Evolutionary conservation across 129 eudicot species (phyloP).

Genomic region (Tanacetum coccineum): DNA sequence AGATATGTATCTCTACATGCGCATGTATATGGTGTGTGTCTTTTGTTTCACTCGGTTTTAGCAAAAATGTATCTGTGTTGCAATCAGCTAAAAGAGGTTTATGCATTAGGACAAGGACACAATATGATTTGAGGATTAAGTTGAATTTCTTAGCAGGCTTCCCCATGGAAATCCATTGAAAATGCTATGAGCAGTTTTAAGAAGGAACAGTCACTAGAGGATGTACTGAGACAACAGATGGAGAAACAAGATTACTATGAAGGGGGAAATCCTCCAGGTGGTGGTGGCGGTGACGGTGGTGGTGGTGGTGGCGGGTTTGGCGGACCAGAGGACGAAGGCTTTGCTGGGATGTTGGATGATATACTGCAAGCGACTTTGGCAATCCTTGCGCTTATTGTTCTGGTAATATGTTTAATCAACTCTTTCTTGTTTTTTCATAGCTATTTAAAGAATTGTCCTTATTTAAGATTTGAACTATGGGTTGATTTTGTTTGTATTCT

Average conservation of each 20-base stretch:
- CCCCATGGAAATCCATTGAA: conserved; percentile 77
- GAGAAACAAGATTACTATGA: conserved; percentile 65
- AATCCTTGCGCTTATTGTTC: conserved; percentile 40
- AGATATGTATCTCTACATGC: too few relatives aligned
- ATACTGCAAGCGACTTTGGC: conserved; percentile 55
- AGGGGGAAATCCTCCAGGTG: conserved; percentile 36
- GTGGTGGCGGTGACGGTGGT: conserved; percentile 44
- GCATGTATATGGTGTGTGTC: too few relatives aligned
- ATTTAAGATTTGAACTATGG: background rate
- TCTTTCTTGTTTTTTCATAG: background rate
- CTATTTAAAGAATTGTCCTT: background rate
- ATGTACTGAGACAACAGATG: conserved; percentile 62
- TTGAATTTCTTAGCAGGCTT: conserved; percentile 34
- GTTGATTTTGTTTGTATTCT: too few relatives aligned
- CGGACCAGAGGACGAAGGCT: conserved; percentile 55
- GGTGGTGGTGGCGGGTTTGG: conserved; percentile 46
- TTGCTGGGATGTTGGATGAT: conserved; percentile 56
- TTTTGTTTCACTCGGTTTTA: too few relatives aligned
- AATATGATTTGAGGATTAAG: background rate
- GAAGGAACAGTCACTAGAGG: conserved; percentile 65
- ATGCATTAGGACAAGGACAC: background rate
- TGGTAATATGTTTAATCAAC: conserved; percentile 43
- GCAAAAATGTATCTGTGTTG: background rate
- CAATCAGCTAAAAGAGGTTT: background rate
- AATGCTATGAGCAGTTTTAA: conserved; percentile 58